A percentile compares a stretch with the other conserved stretches of the same genome.
Evolutionary conservation across 805 yeast species (phyloP).

Genomic region (Sugiyamaella americana): DNA sequence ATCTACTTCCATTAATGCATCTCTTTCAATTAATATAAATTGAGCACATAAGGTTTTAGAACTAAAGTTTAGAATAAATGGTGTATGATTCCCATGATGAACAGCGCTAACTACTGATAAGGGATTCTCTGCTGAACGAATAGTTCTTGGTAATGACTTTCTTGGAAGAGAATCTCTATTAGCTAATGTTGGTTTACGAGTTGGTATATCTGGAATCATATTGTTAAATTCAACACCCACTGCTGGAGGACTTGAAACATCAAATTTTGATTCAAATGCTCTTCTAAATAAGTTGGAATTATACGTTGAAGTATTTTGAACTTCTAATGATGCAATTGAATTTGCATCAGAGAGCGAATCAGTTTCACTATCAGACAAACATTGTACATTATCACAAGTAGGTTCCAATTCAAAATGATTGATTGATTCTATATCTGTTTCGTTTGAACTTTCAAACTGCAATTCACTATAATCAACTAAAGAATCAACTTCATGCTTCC

Average conservation of each 20-base stretch:
- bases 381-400: no score
- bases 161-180: no score
- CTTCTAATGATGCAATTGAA: neutral
- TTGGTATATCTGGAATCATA: neutral
- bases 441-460: neutral
- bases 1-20: slow-evolving; percentile 75
- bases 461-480: neutral
- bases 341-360: no score
- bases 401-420: no score
- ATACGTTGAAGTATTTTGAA: slow-evolving; percentile 1
- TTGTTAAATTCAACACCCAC: no score
- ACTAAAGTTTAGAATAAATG: slow-evolving; percentile 71
- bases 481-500: no score
- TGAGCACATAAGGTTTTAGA: slow-evolving; percentile 69
- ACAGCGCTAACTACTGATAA: slow-evolving; percentile 38
- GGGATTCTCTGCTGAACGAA: slow-evolving; percentile 18
- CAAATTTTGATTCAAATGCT: slow-evolving; percentile 17
- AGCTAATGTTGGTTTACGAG: neutral
- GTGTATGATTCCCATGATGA: slow-evolving; percentile 56
- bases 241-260: slow-evolving; percentile 8
- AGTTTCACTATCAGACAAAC: neutral
- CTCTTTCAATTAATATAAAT: slow-evolving; percentile 80
- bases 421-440: no score
- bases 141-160: neutral
- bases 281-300: slow-evolving; percentile 16